Evolutionary conservation across 495 filamentous ascomycete genomes (phyloP), one percentile per base, ranked within the genome.

Genomic region (Penicillium flavigenum): DNA sequence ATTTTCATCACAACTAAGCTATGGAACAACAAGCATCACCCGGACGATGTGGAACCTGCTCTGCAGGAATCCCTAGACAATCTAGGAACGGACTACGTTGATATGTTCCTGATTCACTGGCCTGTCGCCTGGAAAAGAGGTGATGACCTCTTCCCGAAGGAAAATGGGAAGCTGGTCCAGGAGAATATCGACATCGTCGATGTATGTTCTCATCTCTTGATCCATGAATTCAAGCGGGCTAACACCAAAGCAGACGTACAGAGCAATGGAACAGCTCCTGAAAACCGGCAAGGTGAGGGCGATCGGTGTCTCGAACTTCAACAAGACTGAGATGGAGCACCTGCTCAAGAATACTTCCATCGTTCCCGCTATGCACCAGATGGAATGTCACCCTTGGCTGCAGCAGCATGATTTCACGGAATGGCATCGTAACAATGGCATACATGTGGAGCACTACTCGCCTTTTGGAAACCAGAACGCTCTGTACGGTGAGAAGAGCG

Each of bases 261-360:
- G 78, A 54, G 83, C 81, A 0, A 87, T 91, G 85, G 86, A 90
- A 61, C 76, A 78, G 42, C 68, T 83, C 2, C 65, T 81, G 4
- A 66, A 78, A 36, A 73, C 75, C 29, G 84, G 84, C 42, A 87
- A 86, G 59, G 67, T 72, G 43, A 81, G 73, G 57, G 85, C 77
- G 5, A 90, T 96, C 60, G 90, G 91, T 2, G 81, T 94, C 7
- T 88, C 83, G 61, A 96, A 92, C 73, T 91, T 90, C 72, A 83
- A 79, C 22, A 79, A 85, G 56, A 76, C 73, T 14, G 86, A 93
- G 60, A 69, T 92, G 55, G 84, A 90, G 71, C 77, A 79, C 46
- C 61, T 92, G 16, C 48, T 93, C n/a, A 75, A 83, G 51, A 80
- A 87, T 31, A 72, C 77, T 20, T 72, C 65, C 5, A 76, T 88